Base-by-base conservation (phyloP, 2,329 filamentous ascomycete species). In the Ophiognomonia clavigignenti-juglandacearum region DNA sequence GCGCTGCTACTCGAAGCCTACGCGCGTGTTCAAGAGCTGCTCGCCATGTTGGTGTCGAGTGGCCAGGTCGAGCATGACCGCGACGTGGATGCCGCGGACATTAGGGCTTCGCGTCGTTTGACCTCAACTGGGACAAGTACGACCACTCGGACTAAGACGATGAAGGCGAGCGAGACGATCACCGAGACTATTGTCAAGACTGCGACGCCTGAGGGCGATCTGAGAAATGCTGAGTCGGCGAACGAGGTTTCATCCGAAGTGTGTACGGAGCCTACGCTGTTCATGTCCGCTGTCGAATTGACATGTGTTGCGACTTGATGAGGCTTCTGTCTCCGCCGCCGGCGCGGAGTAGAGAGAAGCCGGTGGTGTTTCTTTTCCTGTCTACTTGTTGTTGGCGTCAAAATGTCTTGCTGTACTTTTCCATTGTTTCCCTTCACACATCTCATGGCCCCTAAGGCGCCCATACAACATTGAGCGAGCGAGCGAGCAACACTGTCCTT, bases 131-230 rank as follows among this genome's bases (percentile, higher is more conserved):
- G 4, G 32, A 39, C 14, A 13, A 29, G 20, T 38, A 20, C 39
- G 10, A 39, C 19, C 23, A 40, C 19, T 10, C 18, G 32, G 11
- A 41, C n/a, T 4, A 45, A 9, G 19, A 32, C 16, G 6, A 24
- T 43, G 5, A 41, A 10, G n/a, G 16, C 36, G 18, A 24, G 24
- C 19, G 59, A 61, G 50, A 59, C 57, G 9, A 43, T 59, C 38
- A 57, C 57, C 14, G 56, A 61, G 53, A 60, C 56, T 11, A 54
- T 61, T 6, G 48, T 56, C 19, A 53, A 39, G 22, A 38, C 39
- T 16, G 43, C 34, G 18, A 38, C 20, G 18, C 32, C 36, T 36
- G 34, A 32, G 7, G 14, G 19, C 6, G 6, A 6, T 26, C 24
- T 6, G 6, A 26, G n/a, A n/a, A n/a, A n/a, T n/a, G n/a, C n/a